A percentile compares a stretch with the other conserved stretches of the same genome.
These are phyloP conservation scores for Phytophthora constricta DNA, from an alignment of 352 stramenopile genomes.

Conservation along the genomic window DNA sequence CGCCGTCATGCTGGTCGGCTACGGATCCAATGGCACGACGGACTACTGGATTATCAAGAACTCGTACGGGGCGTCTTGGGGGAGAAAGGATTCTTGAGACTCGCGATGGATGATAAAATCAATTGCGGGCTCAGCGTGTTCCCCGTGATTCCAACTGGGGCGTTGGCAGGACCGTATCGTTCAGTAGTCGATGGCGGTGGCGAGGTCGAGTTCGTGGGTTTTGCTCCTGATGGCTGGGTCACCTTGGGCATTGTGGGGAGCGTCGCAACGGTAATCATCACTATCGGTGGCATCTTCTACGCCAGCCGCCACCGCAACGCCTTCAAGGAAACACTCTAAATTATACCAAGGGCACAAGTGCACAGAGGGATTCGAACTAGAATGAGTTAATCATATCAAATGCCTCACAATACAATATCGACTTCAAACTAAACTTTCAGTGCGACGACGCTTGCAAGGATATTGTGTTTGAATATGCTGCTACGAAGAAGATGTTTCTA, in stretches of 20 bases:
- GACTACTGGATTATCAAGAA: constrained; percentile 89
- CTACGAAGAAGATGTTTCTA: constrained; percentile 19
- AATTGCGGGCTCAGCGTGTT: constrained; percentile 85
- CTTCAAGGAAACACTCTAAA: constrained; percentile 41
- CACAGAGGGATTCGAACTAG: not conserved
- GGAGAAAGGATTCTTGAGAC: constrained; percentile 67
- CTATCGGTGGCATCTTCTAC: constrained; percentile 41
- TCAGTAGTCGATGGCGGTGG: constrained; percentile 60
- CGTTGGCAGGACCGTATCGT: constrained; percentile 48
- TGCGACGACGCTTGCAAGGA: too few relatives aligned
- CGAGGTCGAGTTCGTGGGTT: constrained; percentile 42
- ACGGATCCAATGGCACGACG: constrained; percentile 48
- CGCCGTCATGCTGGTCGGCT: constrained; percentile 77
- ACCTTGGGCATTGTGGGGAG: constrained; percentile 30
- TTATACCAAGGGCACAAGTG: constrained; percentile 10
- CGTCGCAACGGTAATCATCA: constrained; percentile 44
- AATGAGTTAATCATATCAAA: not conserved
- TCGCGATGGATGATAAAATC: constrained; percentile 74
- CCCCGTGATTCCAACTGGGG: constrained; percentile 66
- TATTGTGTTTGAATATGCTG: too few relatives aligned
- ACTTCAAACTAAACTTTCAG: not conserved
- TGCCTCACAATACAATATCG: constrained; percentile 3
- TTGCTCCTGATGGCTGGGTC: constrained; percentile 45
- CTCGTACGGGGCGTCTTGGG: constrained; percentile 78
- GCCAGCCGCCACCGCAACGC: constrained; percentile 36